Conservation (phyloP, 768 basidiomycete species). For the Tricholoma terreum region DNA sequence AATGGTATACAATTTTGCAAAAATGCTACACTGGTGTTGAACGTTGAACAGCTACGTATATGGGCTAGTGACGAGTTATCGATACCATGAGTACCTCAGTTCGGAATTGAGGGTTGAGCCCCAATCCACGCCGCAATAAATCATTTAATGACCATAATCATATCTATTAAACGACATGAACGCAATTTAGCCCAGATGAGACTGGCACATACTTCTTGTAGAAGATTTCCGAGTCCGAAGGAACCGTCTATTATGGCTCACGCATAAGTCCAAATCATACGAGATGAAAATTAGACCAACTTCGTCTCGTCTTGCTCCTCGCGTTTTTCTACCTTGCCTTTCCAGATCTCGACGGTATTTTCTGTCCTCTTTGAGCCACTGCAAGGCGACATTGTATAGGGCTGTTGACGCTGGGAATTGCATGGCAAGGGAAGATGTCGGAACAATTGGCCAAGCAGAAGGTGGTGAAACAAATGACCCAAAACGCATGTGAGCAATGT, state of each 20-base stretch:
- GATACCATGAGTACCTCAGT: neutral
- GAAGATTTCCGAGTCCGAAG: slow-evolving; percentile 79
- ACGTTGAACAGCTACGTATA: slow-evolving; percentile 1
- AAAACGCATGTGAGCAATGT: slow-evolving; percentile 87
- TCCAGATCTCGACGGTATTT: slow-evolving; percentile 59
- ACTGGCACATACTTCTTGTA: slow-evolving; percentile 65
- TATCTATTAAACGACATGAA: slow-evolving; percentile 26
- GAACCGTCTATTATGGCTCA: slow-evolving; percentile 41
- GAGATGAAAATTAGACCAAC: slow-evolving; percentile 30
- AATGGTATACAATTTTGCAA: neutral
- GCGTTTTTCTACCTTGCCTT: slow-evolving; percentile 50
- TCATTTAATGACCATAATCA: slow-evolving; percentile 39
- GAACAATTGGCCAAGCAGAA: slow-evolving; percentile 63
- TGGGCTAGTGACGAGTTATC: neutral
- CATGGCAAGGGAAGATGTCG: slow-evolving; percentile 16
- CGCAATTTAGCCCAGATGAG: neutral
- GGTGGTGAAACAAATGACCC: slow-evolving; percentile 70
- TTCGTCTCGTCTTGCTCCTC: slow-evolving; percentile 58
- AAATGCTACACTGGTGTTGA: slow-evolving; percentile 7
- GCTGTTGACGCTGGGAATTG: slow-evolving; percentile 26
- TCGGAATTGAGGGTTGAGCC: slow-evolving; percentile 12
- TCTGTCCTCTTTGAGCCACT: slow-evolving; percentile 87
- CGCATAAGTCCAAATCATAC: neutral
- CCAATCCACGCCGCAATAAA: neutral
- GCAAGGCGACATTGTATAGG: slow-evolving; percentile 73